Base-by-base conservation (phyloP, 768 basidiomycete genomes). In the Royoungia palumana region DNA sequence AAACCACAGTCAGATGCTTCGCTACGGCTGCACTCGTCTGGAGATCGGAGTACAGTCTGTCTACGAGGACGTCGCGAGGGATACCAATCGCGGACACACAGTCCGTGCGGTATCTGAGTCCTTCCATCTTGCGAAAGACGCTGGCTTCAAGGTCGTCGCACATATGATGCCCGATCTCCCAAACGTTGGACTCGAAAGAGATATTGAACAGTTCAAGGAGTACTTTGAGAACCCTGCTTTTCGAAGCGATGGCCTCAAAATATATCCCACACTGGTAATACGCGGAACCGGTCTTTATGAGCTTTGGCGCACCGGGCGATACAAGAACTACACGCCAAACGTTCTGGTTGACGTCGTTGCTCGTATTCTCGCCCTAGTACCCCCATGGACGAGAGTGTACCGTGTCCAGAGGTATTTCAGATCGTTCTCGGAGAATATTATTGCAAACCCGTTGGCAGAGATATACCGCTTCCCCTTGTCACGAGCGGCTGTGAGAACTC, bases 131-230 rank as follows among this genome's bases (percentile, higher is more conserved):
- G 87, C 94, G 17, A 99, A 99, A 67, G 95, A 99, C 61, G 96
- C 95, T 2, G 96, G 96, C 5, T 99, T 96, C 85, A 99, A 99
- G 70, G 94, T 99, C 46, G 96, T 99, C 24, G 94, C 94, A 17
- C 96, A 99, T 66, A 98, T 98, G 96, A 99, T 99, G 94, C 94
- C 94, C 13, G 95, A 99, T 67, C 79, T 98, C 9, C 95, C 95
- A 9, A 99, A 99, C 65, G 91, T 98, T 49, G 96, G 96, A 28
- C 79, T 95, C 50, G 96, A 98, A 72, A 83, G 96, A 48, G 96
- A 99, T 69, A 80, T 99, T 40, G 94, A 94, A 62, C 96, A 98
- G 63, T 99, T 99, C 79, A 94, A 96, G 66, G 96, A 98, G 66
- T 99, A 94, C 68, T 99, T 99, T 60, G 96, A 99, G 72, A 98